Evolutionary conservation across 2,329 filamentous ascomycete species (phyloP).

Genomic region (Achaetomium macrosporum): DNA sequence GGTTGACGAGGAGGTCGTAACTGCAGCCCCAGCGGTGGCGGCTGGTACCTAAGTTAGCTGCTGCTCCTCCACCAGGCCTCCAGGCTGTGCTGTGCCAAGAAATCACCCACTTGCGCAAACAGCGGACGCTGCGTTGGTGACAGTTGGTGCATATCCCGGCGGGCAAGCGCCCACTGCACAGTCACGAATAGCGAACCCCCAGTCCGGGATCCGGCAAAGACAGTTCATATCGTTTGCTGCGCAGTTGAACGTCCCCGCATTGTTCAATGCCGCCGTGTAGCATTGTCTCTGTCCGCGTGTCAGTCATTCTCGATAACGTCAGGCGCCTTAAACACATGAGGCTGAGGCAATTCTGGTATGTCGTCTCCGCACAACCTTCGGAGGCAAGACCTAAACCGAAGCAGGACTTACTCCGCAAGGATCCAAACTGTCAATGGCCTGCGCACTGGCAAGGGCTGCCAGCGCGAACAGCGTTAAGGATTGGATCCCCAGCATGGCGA

Average conservation of each 20-base stretch:
- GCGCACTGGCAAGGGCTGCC: constrained; percentile 17
- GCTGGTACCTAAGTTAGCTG: constrained; percentile 2
- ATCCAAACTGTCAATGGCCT: constrained; percentile 15
- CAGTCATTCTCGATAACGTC: constrained; percentile 7
- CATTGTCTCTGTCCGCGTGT: constrained; percentile 19
- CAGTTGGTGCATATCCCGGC: constrained; percentile 18
- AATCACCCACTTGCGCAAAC: constrained; percentile 23
- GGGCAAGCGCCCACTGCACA: constrained; percentile 21
- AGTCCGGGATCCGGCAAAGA: constrained; percentile 23
- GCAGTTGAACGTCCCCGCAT: constrained; percentile 13
- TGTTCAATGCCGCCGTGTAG: constrained; percentile 8
- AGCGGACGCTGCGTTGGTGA: constrained; percentile 16
- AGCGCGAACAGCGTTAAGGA: constrained; percentile 12
- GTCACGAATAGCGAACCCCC: constrained; percentile 16
- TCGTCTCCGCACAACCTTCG: neutral
- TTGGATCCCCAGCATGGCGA: constrained; percentile 10
- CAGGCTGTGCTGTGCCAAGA: neutral
- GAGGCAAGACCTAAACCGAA: neutral
- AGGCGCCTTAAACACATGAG: neutral
- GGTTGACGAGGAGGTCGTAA: neutral
- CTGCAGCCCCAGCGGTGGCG: constrained; percentile 6
- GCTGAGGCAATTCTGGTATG: neutral
- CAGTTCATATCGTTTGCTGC: constrained; percentile 19
- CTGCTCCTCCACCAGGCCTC: neutral
- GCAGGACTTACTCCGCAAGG: constrained; percentile 20